phyloP scores from a whole-genome alignment of 495 filamentous ascomycete species.

The Podospora bellae-mahoneyi region DNA sequence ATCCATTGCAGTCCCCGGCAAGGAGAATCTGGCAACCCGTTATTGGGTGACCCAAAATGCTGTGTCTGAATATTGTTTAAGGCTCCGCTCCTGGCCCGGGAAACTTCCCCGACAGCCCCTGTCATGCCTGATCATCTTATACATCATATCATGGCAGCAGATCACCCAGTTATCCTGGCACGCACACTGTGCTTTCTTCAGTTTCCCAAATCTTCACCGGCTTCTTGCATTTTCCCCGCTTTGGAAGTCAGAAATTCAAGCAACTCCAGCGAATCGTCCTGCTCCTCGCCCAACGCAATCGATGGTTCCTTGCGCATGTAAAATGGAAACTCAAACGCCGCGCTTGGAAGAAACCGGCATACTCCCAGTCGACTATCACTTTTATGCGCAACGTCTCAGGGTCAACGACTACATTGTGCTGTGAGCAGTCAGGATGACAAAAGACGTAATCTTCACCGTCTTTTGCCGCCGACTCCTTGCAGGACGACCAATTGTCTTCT shows the following conservation, averaged over 20 bases:
- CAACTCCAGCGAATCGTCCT: conserved; percentile 9
- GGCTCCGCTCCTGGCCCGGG: not conserved
- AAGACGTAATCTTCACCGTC: conserved; percentile 13
- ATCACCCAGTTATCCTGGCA: not conserved
- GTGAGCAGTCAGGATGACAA: conserved; percentile 18
- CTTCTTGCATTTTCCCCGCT: not conserved
- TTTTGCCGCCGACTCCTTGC: conserved; percentile 3
- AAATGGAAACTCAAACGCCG: conserved; percentile 15
- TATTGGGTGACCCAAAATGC: not conserved
- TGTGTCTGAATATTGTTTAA: not conserved
- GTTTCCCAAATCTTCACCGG: not conserved
- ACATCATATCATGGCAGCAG: not conserved
- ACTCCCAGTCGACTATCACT: conserved; percentile 21
- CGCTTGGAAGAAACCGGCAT: conserved; percentile 18
- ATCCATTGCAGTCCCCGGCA: not conserved
- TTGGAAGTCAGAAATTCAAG: not conserved
- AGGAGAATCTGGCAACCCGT: not conserved
- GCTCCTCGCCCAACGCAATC: conserved; percentile 14
- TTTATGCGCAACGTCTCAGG: conserved; percentile 17
- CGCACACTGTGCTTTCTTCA: not conserved
- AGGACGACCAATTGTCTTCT: conserved; percentile 14
- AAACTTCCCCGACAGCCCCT: not conserved
- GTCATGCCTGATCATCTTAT: not conserved
- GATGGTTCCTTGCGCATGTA: conserved; percentile 14
- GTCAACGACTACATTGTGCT: conserved; percentile 18